Percentiles rank a stretch among this genome's conserved stretches.
These are phyloP conservation scores for Melocanna baccifera DNA, from an alignment of 176 grass and related monocot genomes.

Conservation along the genomic window DNA sequence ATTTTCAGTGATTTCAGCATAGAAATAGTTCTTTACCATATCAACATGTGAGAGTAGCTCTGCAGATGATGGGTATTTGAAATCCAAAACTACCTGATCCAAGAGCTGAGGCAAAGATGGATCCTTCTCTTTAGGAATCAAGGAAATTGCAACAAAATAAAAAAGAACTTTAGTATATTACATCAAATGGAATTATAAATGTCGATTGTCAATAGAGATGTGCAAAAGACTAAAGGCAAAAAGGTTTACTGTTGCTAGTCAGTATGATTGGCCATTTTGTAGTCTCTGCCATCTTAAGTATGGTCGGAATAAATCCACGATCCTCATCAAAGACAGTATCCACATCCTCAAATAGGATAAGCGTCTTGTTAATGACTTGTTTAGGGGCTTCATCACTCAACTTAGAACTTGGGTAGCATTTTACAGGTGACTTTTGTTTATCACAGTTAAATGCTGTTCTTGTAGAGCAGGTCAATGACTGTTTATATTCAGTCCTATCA, in stretches of 20 bases:
- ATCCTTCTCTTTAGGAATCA: constrained; percentile 62
- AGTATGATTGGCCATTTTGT: constrained; percentile 94
- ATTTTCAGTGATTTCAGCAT: not conserved
- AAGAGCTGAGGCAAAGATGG: constrained; percentile 70
- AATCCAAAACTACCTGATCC: constrained; percentile 69
- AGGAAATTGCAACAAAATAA: constrained; percentile 16
- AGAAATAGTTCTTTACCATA: constrained; percentile 52
- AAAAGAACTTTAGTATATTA: constrained; percentile 16
- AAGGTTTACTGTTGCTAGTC: constrained; percentile 90
- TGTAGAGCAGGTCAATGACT: not conserved
- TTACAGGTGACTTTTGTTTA: constrained; percentile 29
- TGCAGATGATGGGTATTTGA: constrained; percentile 63
- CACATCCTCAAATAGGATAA: constrained; percentile 92
- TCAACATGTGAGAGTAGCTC: constrained; percentile 72
- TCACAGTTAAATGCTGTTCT: not conserved
- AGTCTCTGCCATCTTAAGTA: constrained; percentile 73
- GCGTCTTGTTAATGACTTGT: constrained; percentile 68
- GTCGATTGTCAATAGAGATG: not conserved
- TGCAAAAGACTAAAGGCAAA: constrained; percentile 5
- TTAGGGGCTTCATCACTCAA: constrained; percentile 36
- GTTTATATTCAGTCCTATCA: constrained; percentile 33
- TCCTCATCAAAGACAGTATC: constrained; percentile 96
- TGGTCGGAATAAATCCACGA: constrained; percentile 79
- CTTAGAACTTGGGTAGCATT: constrained; percentile 22
- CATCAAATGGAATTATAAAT: constrained; percentile 22